Evolutionary conservation across 192 early-diverging fungal genomes (phyloP), one percentile per base, ranked within the genome.

Genomic region (Helicostylum pulchrum): DNA sequence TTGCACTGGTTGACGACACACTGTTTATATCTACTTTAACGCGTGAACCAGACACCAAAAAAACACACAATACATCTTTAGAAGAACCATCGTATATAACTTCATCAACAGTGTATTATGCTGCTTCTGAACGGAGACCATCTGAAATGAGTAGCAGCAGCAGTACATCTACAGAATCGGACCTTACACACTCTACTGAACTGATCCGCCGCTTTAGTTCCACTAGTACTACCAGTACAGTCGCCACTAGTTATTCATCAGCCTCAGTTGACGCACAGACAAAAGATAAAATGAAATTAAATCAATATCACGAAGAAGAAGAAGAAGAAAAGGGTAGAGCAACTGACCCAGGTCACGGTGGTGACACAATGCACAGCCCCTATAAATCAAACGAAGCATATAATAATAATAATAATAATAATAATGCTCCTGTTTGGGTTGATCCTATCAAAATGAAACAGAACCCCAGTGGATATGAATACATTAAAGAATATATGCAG

Each of bases 401-500:
- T 11, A 10, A 52, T 0, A 46, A 3, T 9, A 23, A 23, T 9
- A 51, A 23, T 30, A 30, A 3, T 23, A 53, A 10, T 30, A 53
- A 26, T 31, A 32, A 2, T 31, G 31, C 30, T 7, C 72, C 72
- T 20, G 30, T 62, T 12, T 74, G 72, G 72, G 62, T 53, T 0
- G 72, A 74, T 52, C 51, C 57, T 2, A 48, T 43, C 19, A 45
- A 46, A 53, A 58, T 66, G 6, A 42, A 49, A 42, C 48, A 69
- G n/a, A 57, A 74, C n/a, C 62, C 72, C 15, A 39, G 21, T 4
- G 43, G 59, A 17, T 68, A 66, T 26, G 47, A 56, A n/a, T 53
- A 55, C 11, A 48, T 60, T 0, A 52, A 49, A 49, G 11, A 8
- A 1, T 76, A 72, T n/a, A 47, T 76, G 17, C 15, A 52, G n/a